Conservation (phyloP, 495 filamentous ascomycete species). For the Usnea hakonensis region DNA sequence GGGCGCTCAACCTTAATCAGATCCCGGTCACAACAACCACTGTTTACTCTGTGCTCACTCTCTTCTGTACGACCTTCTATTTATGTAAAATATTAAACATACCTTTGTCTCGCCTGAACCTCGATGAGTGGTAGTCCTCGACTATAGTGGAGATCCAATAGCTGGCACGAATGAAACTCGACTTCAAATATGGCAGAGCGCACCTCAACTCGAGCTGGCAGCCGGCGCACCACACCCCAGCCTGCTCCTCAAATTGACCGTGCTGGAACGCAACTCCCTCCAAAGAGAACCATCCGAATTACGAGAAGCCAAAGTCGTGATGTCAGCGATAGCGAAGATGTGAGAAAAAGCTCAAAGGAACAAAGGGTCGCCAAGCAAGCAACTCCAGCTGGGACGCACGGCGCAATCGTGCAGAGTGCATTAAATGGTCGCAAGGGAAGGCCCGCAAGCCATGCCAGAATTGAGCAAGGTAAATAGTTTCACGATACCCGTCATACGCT, state of each 20-base stretch:
- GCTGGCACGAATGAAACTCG: not conserved
- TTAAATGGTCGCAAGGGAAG: constrained; percentile 12
- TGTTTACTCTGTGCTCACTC: not conserved
- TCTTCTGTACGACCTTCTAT: not conserved
- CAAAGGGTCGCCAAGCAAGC: constrained; percentile 26
- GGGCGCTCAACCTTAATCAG: not conserved
- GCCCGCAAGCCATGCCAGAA: not conserved
- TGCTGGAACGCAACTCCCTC: constrained; percentile 13
- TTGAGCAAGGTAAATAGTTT: constrained; percentile 5
- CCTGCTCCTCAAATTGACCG: constrained; percentile 23
- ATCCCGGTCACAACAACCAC: not conserved
- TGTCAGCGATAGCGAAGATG: constrained; percentile 22
- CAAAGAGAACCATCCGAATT: constrained; percentile 20
- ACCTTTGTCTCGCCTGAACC: not conserved
- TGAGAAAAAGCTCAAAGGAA: constrained; percentile 8
- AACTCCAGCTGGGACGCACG: constrained; percentile 27
- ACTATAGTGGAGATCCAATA: not conserved
- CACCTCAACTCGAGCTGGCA: constrained; percentile 23
- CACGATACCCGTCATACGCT: not conserved
- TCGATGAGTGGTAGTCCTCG: too few relatives aligned
- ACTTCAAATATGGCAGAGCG: constrained; percentile 28
- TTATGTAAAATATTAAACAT: not conserved
- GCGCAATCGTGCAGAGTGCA: not conserved
- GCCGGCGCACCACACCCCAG: constrained; percentile 26
- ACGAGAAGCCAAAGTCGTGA: constrained; percentile 38